Base-by-base conservation (phyloP, 2,329 filamentous ascomycete species). In the Fusarium succisae region DNA sequence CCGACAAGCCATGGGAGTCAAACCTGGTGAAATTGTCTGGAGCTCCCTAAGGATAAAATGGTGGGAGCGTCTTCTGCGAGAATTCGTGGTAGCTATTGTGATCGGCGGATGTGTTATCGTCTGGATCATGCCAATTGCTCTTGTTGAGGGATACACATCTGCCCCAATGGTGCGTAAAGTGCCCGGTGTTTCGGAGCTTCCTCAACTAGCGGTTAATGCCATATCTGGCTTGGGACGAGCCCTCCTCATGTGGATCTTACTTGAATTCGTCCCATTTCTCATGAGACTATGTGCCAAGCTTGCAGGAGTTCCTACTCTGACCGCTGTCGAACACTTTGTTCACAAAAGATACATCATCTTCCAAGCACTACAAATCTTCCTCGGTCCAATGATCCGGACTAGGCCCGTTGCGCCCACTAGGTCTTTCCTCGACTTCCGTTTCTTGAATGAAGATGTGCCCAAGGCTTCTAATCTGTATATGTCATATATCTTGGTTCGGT, bases 401-500 rank as follows among this genome's bases (percentile, higher is more conserved):
- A 17, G 1, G 15, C 3, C 32, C 6, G 4, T 6, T 5, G 6
- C 8, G 15, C 1, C 30, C 6, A 8, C 3, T 5, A 5, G 4
- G 9, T 17, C 13, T 22, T 39, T 39, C 38, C 13, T 11, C 6
- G 1, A 39, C 38, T 13, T 39, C 11, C 0, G 11, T 13, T 39
- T 1, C 7, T 39, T 39, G 10, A 1, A n/a, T 1, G 8, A 11
- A 17, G 1, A 48, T 1, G 20, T 30, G 4, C 45, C 45, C 10
- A 0, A 4, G 7, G 45, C 20, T 30, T 48, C 45, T 30, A 30
- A 0, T 1, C 14, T 30, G 4, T 48, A 48, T 1, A 48, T 48
- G 20, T 48, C 45, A 17, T 48, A 48, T 30, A 30, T 48, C 20
- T 13, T 48, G 28, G 45, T 48, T 30, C 26, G 45, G 7, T 48